Evolutionary conservation across 495 filamentous ascomycete species (phyloP).

Genomic region (Talaromyces wortmannii): DNA sequence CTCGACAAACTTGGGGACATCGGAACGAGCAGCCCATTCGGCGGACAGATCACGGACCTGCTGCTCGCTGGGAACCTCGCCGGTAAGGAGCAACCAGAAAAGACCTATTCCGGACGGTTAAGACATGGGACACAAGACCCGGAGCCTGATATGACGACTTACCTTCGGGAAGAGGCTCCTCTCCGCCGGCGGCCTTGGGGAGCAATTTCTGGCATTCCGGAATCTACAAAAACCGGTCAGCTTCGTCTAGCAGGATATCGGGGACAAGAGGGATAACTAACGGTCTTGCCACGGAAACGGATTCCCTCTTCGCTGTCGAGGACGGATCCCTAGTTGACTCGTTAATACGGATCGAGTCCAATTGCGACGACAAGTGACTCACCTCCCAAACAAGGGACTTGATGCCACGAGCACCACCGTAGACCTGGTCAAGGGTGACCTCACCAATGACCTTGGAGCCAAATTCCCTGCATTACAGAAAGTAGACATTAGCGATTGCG

Average conservation of each 20-base stretch:
- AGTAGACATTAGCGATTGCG: conserved; percentile 14
- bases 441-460: conserved; percentile 93
- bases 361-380: conserved; percentile 11
- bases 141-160: conserved; percentile 3
- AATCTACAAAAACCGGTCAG: conserved; percentile 49
- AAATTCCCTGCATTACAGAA: conserved; percentile 58
- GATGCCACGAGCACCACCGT: conserved; percentile 97
- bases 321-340: conserved; percentile 65
- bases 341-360: too few species aligned
- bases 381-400: conserved; percentile 97
- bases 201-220: conserved; percentile 97
- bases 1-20: conserved; percentile 93
- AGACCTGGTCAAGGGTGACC: conserved; percentile 98
- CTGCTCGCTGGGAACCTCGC: conserved; percentile 93
- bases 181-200: conserved; percentile 90
- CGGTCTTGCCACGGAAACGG: conserved; percentile 94
- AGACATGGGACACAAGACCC: background rate
- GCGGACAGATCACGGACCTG: conserved; percentile 96
- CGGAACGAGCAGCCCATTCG: conserved; percentile 96
- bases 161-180: conserved; percentile 96
- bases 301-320: conserved; percentile 98
- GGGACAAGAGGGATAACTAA: conserved; percentile 23
- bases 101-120: conserved; percentile 55
- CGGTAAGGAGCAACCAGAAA: conserved; percentile 98
- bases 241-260: background rate